Evolutionary conservation across 768 basidiomycete species (phyloP).

Genomic region (Mycena chlorophos): DNA sequence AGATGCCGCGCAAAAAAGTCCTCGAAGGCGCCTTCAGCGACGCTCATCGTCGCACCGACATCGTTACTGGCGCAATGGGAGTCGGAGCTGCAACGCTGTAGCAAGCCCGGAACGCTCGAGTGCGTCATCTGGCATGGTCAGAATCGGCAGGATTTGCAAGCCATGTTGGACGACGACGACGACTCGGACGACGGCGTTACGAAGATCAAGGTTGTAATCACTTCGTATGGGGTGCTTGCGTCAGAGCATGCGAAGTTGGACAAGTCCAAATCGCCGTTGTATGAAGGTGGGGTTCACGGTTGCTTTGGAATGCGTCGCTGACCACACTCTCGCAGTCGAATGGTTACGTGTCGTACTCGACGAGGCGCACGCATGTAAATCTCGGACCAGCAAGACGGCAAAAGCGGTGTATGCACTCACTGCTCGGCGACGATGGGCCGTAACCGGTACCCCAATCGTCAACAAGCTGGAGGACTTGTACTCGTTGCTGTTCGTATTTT

Average conservation of each 20-base stretch:
- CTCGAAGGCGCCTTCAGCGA: constrained; percentile 52
- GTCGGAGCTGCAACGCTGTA: constrained; percentile 87
- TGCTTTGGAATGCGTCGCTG: too few species aligned
- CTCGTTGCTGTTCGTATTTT: constrained; percentile 61
- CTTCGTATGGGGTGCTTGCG: constrained; percentile 88
- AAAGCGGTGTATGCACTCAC: constrained; percentile 84
- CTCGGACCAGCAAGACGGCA: constrained; percentile 81
- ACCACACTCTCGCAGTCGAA: too few species aligned
- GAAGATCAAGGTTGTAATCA: constrained; percentile 80
- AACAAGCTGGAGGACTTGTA: constrained; percentile 91
- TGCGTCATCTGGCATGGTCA: constrained; percentile 87
- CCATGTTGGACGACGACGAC: constrained; percentile 54
- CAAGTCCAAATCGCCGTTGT: constrained; percentile 56
- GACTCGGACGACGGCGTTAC: constrained; percentile 36
- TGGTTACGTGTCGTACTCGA: constrained; percentile 87
- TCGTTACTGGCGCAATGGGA: constrained; percentile 91
- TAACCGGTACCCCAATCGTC: constrained; percentile 92
- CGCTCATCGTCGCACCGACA: constrained; percentile 90
- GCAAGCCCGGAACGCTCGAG: constrained; percentile 64
- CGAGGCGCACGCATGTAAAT: constrained; percentile 95
- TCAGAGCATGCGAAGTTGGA: constrained; percentile 80
- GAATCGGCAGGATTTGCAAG: constrained; percentile 73
- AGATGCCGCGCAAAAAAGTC: constrained; percentile 37
- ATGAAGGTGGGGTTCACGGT: constrained; percentile 75
- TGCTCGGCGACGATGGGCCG: constrained; percentile 83